Evolutionary conservation across 2,329 filamentous ascomycete species (phyloP).

Genomic region (Pseudogymnoascus sp.): DNA sequence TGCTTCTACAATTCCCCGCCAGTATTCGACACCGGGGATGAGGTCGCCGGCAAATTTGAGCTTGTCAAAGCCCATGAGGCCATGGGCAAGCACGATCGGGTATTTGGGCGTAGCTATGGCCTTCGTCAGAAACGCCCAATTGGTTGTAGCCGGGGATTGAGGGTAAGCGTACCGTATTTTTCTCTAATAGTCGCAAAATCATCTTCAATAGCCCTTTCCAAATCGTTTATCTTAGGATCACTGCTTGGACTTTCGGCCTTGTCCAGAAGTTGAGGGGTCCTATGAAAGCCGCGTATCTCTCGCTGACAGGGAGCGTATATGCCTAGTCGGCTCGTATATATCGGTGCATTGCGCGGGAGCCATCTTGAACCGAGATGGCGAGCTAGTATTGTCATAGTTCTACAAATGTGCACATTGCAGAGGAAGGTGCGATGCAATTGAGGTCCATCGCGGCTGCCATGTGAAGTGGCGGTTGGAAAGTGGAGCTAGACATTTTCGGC

Average conservation of each 20-base stretch:
- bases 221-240: conserved; percentile 43
- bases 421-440: not conserved
- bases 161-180: conserved; percentile 41
- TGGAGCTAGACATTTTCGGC: conserved; percentile 7
- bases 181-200: conserved; percentile 53
- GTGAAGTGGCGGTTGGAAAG: not conserved
- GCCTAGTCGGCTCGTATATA: not conserved
- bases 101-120: conserved; percentile 45
- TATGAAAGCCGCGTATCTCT: not conserved
- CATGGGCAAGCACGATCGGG: conserved; percentile 58
- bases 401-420: conserved; percentile 11
- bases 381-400: not conserved
- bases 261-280: conserved; percentile 1
- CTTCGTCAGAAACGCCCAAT: conserved; percentile 9
- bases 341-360: not conserved
- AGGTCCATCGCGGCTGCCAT: not conserved
- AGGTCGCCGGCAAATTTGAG: conserved; percentile 41
- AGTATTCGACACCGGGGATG: conserved; percentile 53
- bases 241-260: conserved; percentile 15
- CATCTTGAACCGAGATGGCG: not conserved
- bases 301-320: not conserved
- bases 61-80: conserved; percentile 56
- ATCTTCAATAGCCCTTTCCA: conserved; percentile 49
- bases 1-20: conserved; percentile 55
- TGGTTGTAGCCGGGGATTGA: not conserved